A percentile compares a stretch with the other conserved stretches of the same genome.
Evolutionary conservation across 148 eudicot species (phyloP).

Genomic region (Persicaria maculosa): DNA sequence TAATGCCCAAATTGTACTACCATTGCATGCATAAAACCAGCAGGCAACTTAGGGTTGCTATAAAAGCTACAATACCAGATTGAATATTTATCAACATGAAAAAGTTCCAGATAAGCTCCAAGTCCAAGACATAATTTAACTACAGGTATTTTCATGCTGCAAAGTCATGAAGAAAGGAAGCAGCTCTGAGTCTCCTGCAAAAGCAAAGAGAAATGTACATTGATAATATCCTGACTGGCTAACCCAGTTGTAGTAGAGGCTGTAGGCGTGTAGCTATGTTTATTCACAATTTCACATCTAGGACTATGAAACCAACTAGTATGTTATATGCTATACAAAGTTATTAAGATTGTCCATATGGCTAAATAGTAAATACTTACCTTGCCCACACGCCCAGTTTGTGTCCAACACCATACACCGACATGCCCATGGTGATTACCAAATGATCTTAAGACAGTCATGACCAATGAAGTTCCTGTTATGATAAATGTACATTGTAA

Average conservation of each 20-base stretch:
- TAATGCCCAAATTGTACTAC: not conserved
- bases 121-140: not conserved
- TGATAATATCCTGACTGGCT: not conserved
- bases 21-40: not conserved
- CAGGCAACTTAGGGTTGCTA: not conserved
- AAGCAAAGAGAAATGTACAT: no score
- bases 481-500: not conserved
- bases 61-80: not conserved
- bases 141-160: not conserved
- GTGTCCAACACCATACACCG: constrained; percentile 94
- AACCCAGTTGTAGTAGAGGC: not conserved
- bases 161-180: not conserved
- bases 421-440: constrained; percentile 78
- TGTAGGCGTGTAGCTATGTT: not conserved
- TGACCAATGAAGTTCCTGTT: constrained; percentile 78
- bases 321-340: not conserved
- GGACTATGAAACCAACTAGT: not conserved
- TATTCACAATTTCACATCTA: not conserved
- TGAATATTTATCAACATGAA: not conserved
- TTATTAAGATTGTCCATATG: not conserved
- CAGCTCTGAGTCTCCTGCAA: not conserved
- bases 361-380: constrained; percentile 36
- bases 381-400: constrained; percentile 83
- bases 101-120: not conserved
- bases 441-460: constrained; percentile 90